Evolutionary conservation across 352 stramenopile species (phyloP).

Genomic region (Phytophthora citricola): DNA sequence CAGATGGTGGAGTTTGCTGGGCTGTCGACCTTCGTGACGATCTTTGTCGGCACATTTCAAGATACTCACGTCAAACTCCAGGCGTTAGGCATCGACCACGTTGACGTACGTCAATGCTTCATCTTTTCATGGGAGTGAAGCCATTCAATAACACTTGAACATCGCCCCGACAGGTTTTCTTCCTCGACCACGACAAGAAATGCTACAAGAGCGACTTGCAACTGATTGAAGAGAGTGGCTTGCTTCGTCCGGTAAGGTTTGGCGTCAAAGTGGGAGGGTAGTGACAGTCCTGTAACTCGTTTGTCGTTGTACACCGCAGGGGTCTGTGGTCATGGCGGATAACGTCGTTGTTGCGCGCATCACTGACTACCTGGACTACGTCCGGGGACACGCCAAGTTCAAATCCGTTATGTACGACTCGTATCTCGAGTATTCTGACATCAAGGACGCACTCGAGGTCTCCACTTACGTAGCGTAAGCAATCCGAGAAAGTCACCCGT

Average conservation of each 20-base stretch:
- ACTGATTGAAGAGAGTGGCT: conserved; percentile 39
- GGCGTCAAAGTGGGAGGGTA: neutral
- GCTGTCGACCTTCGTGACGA: conserved; percentile 37
- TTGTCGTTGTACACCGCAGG: conserved; percentile 17
- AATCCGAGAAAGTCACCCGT: too few relatives aligned
- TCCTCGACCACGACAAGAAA: conserved; percentile 48
- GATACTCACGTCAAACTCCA: conserved; percentile 37
- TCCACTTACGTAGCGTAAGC: conserved; percentile 31
- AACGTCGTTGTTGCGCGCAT: conserved; percentile 45
- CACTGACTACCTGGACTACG: conserved; percentile 49
- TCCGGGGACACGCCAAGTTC: conserved; percentile 38
- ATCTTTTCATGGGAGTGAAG: neutral
- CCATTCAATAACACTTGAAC: neutral
- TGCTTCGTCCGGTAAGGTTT: conserved; percentile 31
- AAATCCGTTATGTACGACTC: conserved; percentile 44
- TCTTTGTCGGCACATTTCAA: conserved; percentile 45
- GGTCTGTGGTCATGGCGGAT: conserved; percentile 46
- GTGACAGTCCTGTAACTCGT: neutral
- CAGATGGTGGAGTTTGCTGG: conserved; percentile 44
- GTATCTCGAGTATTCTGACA: conserved; percentile 46
- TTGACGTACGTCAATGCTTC: conserved; percentile 33
- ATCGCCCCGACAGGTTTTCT: conserved; percentile 34
- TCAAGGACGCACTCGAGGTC: conserved; percentile 48
- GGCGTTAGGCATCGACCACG: conserved; percentile 34
- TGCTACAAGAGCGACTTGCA: conserved; percentile 42